These are phyloP conservation scores for Pistacia atlantica DNA, from an alignment of 345 rosid species.

Conservation along the genomic window DNA sequence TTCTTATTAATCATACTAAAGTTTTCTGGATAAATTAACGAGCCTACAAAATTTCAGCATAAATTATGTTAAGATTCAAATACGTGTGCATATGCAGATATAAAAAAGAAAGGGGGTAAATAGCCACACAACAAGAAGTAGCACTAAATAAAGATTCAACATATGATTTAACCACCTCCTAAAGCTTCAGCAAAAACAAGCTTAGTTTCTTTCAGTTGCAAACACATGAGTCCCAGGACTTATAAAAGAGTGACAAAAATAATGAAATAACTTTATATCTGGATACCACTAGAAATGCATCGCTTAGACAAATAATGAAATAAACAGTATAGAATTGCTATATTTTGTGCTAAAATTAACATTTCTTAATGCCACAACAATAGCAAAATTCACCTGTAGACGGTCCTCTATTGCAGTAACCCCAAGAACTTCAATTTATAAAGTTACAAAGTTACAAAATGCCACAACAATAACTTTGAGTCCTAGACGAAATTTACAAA, in stretches of 20 bases:
- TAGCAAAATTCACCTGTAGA: constrained; percentile 62
- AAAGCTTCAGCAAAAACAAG: neutral
- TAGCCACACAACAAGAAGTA: neutral
- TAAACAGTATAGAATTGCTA: neutral
- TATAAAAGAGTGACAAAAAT: no score
- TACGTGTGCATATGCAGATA: neutral
- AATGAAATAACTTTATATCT: constrained; percentile 2
- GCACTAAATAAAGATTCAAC: neutral
- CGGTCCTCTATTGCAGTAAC: constrained; percentile 97
- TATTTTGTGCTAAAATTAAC: neutral
- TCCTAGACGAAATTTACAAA: no score
- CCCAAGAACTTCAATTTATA: no score
- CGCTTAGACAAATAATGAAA: neutral
- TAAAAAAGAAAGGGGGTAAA: neutral
- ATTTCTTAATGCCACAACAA: constrained; percentile 20
- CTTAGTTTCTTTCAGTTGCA: neutral
- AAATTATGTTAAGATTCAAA: neutral
- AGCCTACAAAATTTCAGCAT: neutral
- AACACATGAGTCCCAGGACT: no score
- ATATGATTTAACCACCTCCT: neutral
- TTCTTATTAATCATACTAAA: neutral
- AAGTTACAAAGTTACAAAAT: no score
- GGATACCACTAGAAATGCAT: constrained; percentile 4
- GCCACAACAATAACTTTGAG: no score
- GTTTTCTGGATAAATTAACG: neutral